These are phyloP conservation scores for Cucumis variabilis DNA, from an alignment of 331 rosid genomes.

Conservation along the genomic window DNA sequence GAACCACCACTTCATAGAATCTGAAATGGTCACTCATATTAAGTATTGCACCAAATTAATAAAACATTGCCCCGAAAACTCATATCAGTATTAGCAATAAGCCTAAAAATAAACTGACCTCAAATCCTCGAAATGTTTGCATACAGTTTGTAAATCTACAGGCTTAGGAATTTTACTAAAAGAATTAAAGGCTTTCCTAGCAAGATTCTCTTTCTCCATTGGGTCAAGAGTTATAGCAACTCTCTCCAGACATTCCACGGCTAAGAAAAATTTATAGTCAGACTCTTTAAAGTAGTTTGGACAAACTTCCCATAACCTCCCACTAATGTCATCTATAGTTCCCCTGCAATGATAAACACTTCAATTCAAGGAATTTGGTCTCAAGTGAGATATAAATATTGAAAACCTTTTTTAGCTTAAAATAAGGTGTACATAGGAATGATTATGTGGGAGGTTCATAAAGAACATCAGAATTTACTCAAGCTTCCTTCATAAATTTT, in stretches of 20 bases:
- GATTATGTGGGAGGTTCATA: not conserved
- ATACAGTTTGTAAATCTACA: constrained; percentile 88
- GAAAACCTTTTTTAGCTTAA: not conserved
- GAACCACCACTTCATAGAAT: constrained; percentile 98
- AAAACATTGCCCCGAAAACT: not conserved
- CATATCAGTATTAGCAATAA: not conserved
- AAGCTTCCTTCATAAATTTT: too few relatives aligned
- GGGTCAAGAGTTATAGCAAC: constrained; percentile 81
- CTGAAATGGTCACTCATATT: constrained; percentile 53
- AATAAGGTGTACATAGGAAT: not conserved
- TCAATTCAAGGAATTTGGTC: constrained; percentile 37
- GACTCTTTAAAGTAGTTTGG: constrained; percentile 99
- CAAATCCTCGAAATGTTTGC: constrained; percentile 95
- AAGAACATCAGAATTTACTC: too few relatives aligned
- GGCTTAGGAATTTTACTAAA: constrained; percentile 95
- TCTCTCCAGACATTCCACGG: constrained; percentile 96
- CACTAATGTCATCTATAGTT: constrained; percentile 94
- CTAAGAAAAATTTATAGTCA: constrained; percentile 93
- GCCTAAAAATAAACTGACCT: constrained; percentile 56
- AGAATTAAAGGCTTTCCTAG: constrained; percentile 84
- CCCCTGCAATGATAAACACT: constrained; percentile 67
- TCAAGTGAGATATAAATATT: not conserved
- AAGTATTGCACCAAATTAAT: constrained; percentile 37
- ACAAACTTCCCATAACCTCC: constrained; percentile 90
- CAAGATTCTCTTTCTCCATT: constrained; percentile 80